Evolutionary conservation across 2,329 filamentous ascomycete species (phyloP), one percentile per base, ranked within the genome.

Genomic region (Diaporthe sp.): DNA sequence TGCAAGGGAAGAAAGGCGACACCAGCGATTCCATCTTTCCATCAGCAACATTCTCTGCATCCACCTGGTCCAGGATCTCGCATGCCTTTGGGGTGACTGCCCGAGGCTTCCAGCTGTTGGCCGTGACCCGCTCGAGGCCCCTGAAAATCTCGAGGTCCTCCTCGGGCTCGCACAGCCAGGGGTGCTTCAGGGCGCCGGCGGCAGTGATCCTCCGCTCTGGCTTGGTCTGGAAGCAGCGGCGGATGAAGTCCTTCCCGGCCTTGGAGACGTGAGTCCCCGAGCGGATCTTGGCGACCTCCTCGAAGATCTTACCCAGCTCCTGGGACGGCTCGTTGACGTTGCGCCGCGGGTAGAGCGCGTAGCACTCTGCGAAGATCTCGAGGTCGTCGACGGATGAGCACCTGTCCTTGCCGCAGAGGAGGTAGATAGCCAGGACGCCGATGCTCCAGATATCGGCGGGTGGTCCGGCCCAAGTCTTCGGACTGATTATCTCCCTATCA

Each of bases 391-490:
- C 73, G 8, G 42, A 15, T 2, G 65, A 10, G 44, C 79, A 60
- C 13, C 79, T 72, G 31, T 83, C 76, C 39, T 75, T 77, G 3
- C 81, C 80, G 1, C 77, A 72, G 13, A 82, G 65, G 9, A 85
- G 76, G 57, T 82, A 82, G 1, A 89, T 75, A 0, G 83, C 79
- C 5, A 90, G 82, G 72, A 89, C 83, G 0, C 89, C 89, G 22
- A 90, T 79, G 5, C 88, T 86, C 89, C 89, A 90, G 31, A 90
- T 86, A 75, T 90, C 89, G 8, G 89, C 86, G 0, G 83, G 71
- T 73, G 84, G 22, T 77, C 79, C 71, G 80, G 89, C 81, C 79
- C 81, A 47, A 2, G 65, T 68, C 3, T 75, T 73, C 2, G 77
- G 76, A 39, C 20, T 79, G 65, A 78, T 75, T 20, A 87, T 79